Evolutionary conservation across 495 filamentous ascomycete genomes (phyloP).

Genomic region (Aspergillus olivimuriae): DNA sequence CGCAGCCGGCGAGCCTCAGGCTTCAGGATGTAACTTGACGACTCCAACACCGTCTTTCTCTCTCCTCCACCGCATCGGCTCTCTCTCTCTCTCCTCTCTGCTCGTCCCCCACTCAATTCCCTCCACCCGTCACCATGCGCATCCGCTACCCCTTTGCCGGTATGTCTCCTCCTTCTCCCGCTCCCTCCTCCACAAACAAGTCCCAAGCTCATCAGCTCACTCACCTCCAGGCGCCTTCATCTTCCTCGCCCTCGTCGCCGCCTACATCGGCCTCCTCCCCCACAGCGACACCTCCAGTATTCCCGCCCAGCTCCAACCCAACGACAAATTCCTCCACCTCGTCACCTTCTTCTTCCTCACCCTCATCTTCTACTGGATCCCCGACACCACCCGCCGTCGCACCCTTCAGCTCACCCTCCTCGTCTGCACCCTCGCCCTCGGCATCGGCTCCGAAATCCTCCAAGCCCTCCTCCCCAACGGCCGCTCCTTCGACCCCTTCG

Average conservation of each 20-base stretch:
- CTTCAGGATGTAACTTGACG: too few species aligned
- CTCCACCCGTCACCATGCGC: slow-evolving; percentile 47
- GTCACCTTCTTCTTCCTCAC: slow-evolving; percentile 87
- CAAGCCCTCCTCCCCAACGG: slow-evolving; percentile 78
- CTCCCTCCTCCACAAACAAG: neutral
- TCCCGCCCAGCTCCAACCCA: slow-evolving; percentile 60
- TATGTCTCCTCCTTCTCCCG: slow-evolving; percentile 25
- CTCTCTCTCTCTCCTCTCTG: slow-evolving; percentile 7
- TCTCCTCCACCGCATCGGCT: neutral
- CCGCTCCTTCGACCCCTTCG: slow-evolving; percentile 74
- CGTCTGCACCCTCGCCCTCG: slow-evolving; percentile 65
- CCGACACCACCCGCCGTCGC: slow-evolving; percentile 82
- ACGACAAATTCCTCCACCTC: slow-evolving; percentile 89
- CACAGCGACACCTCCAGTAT: slow-evolving; percentile 53
- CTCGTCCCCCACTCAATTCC: slow-evolving; percentile 12
- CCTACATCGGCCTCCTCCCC: slow-evolving; percentile 68
- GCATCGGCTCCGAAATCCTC: slow-evolving; percentile 78
- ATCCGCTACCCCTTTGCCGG: slow-evolving; percentile 70
- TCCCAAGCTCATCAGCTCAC: neutral
- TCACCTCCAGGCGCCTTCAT: slow-evolving; percentile 60
- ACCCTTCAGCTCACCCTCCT: slow-evolving; percentile 78
- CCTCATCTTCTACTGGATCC: slow-evolving; percentile 88
- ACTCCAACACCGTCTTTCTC: slow-evolving; percentile 9
- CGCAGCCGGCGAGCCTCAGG: slow-evolving; percentile 17
- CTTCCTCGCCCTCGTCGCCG: slow-evolving; percentile 67